Conservation (phyloP, 768 basidiomycete genomes). For the Leccinum disarticulatum region DNA sequence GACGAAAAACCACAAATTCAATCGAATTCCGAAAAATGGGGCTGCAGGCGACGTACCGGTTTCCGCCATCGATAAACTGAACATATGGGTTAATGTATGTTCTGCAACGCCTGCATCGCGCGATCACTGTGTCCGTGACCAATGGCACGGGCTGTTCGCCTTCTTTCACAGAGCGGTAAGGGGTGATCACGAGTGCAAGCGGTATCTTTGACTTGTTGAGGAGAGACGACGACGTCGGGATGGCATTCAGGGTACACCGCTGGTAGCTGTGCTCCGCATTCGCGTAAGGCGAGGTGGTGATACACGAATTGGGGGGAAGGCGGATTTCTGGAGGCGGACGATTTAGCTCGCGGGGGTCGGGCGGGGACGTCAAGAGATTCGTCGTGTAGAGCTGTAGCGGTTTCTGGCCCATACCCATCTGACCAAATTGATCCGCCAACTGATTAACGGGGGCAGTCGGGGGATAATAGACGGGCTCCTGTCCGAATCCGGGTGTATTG, state of each 20-base stretch:
- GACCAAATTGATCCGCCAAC: slow-evolving; percentile 80
- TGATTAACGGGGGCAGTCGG: slow-evolving; percentile 50
- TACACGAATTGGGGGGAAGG: slow-evolving; percentile 79
- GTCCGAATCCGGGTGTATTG: slow-evolving; percentile 44
- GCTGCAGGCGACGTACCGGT: slow-evolving; percentile 53
- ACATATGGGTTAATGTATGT: slow-evolving; percentile 98
- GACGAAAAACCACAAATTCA: slow-evolving; percentile 1
- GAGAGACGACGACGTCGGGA: slow-evolving; percentile 87
- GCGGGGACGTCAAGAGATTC: slow-evolving; percentile 90
- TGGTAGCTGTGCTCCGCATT: slow-evolving; percentile 92
- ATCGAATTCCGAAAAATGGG: neutral
- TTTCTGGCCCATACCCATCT: slow-evolving; percentile 87
- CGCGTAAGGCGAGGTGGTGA: slow-evolving; percentile 74
- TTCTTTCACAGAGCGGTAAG: slow-evolving; percentile 82
- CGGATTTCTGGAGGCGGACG: slow-evolving; percentile 86
- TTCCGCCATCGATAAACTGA: slow-evolving; percentile 96
- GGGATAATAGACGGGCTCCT: slow-evolving; percentile 41
- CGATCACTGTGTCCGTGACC: slow-evolving; percentile 91
- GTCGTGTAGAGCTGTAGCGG: slow-evolving; percentile 79
- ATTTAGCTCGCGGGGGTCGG: slow-evolving; percentile 83
- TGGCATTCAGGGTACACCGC: slow-evolving; percentile 86
- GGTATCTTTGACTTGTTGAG: slow-evolving; percentile 90
- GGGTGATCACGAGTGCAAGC: slow-evolving; percentile 84
- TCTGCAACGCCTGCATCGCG: slow-evolving; percentile 92
- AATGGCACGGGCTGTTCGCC: slow-evolving; percentile 87